phyloP scores from a whole-genome alignment of 2,329 filamentous ascomycete species.

The Scortechinia acanthostroma region DNA sequence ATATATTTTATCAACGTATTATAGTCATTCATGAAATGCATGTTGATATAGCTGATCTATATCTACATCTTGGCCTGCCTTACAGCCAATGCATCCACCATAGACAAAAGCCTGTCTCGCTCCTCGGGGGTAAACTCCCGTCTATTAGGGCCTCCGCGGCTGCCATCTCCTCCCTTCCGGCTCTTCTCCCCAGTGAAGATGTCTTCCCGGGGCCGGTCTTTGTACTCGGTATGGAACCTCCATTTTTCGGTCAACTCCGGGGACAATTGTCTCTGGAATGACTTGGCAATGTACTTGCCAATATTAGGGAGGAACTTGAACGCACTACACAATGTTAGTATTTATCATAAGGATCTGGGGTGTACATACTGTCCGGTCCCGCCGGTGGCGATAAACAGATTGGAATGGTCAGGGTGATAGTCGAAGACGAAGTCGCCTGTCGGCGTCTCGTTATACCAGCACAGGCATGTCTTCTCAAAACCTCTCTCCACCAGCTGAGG shows the following conservation, averaged over 20 bases:
- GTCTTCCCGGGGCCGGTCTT: not conserved
- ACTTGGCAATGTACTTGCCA: not conserved
- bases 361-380: constrained; percentile 1
- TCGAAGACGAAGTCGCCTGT: constrained; percentile 21
- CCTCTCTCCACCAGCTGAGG: constrained; percentile 12
- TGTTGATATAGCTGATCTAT: not conserved
- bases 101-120: not conserved
- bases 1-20: too few relatives aligned
- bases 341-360: not conserved
- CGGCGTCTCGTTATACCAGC: constrained; percentile 24
- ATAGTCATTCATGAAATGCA: not conserved
- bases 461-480: constrained; percentile 15
- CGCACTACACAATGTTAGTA: not conserved
- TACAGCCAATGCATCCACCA: not conserved
- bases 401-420: constrained; percentile 14
- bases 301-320: constrained; percentile 1
- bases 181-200: not conserved
- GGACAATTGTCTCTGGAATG: not conserved
- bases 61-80: not conserved
- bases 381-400: constrained; percentile 4
- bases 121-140: not conserved
- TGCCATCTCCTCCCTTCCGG: not conserved
- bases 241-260: not conserved
- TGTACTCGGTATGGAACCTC: not conserved
- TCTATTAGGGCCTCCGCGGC: not conserved